Percentiles rank a stretch among this genome's conserved stretches.
Conservation (phyloP, 2,329 filamentous ascomycete species). For the Arthrobotrys sphaeroides region DNA sequence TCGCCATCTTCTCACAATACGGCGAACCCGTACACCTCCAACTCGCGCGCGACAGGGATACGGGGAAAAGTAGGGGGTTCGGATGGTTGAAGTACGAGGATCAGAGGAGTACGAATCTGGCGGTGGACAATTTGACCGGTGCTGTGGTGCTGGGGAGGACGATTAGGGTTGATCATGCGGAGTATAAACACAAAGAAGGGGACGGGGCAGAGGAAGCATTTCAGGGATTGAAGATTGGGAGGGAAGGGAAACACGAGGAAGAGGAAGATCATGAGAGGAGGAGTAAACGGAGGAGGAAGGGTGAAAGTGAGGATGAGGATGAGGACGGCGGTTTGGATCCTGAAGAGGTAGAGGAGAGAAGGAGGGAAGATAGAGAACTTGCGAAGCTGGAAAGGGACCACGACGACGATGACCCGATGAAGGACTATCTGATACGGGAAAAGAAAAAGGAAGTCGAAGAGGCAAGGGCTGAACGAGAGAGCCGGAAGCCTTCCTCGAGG, state of each 20-base stretch:
- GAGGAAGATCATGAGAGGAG: constrained; percentile 59
- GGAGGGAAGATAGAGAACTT: constrained; percentile 78
- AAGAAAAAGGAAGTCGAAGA: constrained; percentile 87
- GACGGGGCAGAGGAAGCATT: constrained; percentile 63
- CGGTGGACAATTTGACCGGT: constrained; percentile 93
- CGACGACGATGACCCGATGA: constrained; percentile 98
- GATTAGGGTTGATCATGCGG: constrained; percentile 87
- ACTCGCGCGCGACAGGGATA: constrained; percentile 91
- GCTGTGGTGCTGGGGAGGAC: constrained; percentile 81
- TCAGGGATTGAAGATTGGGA: constrained; percentile 70
- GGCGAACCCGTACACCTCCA: constrained; percentile 95
- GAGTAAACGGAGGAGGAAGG: constrained; percentile 61
- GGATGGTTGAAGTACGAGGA: constrained; percentile 98
- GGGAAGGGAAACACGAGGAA: constrained; percentile 62
- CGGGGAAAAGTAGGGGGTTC: constrained; percentile 92
- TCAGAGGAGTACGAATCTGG: constrained; percentile 92
- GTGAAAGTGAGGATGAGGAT: constrained; percentile 59
- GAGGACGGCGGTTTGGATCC: constrained; percentile 61
- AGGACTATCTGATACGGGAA: constrained; percentile 84
- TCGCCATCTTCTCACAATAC: constrained; percentile 96
- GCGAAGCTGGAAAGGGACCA: constrained; percentile 78
- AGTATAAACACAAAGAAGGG: constrained; percentile 88
- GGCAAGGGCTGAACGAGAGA: constrained; percentile 68
- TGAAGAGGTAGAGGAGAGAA: constrained; percentile 64
- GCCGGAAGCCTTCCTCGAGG: constrained; percentile 63